Evolutionary conservation across 768 basidiomycete species (phyloP).

Genomic region (Tulasnella sp.): DNA sequence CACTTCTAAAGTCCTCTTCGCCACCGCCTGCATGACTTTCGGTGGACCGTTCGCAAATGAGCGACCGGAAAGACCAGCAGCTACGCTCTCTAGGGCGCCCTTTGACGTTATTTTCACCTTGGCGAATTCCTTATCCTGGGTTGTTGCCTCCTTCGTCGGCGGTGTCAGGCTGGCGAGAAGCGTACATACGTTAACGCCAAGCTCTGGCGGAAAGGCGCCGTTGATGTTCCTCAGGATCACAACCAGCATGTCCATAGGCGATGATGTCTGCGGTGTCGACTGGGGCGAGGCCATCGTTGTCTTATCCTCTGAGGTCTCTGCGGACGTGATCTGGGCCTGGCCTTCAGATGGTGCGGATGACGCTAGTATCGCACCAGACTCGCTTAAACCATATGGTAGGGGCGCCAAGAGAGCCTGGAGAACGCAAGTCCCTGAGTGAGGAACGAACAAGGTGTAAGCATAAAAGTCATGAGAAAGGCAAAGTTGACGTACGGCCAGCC

Average conservation of each 20-base stretch:
- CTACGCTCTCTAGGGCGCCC: constrained; percentile 22
- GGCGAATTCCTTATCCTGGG: constrained; percentile 39
- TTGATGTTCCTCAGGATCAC: constrained; percentile 44
- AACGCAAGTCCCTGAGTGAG: background rate
- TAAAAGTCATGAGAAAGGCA: background rate
- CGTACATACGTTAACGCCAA: constrained; percentile 66
- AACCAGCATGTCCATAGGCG: constrained; percentile 38
- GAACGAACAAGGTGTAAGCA: constrained; percentile 10
- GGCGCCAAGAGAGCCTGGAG: constrained; percentile 49
- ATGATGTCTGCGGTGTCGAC: constrained; percentile 29
- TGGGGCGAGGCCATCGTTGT: constrained; percentile 39
- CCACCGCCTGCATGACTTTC: constrained; percentile 32
- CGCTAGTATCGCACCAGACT: background rate
- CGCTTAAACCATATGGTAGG: constrained; percentile 26
- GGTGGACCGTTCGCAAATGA: constrained; percentile 23
- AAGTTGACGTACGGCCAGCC: constrained; percentile 45
- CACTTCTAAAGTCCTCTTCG: constrained; percentile 35
- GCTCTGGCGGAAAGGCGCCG: constrained; percentile 54
- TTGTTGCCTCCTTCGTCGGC: constrained; percentile 26
- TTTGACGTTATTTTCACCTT: background rate
- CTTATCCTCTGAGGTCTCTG: background rate
- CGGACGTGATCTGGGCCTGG: constrained; percentile 6
- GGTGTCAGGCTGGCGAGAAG: constrained; percentile 43
- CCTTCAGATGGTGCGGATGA: constrained; percentile 1
- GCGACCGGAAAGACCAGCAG: background rate